Evolutionary conservation across 768 basidiomycete genomes (phyloP).

Genomic region (Lactarius pseudohatsudake): DNA sequence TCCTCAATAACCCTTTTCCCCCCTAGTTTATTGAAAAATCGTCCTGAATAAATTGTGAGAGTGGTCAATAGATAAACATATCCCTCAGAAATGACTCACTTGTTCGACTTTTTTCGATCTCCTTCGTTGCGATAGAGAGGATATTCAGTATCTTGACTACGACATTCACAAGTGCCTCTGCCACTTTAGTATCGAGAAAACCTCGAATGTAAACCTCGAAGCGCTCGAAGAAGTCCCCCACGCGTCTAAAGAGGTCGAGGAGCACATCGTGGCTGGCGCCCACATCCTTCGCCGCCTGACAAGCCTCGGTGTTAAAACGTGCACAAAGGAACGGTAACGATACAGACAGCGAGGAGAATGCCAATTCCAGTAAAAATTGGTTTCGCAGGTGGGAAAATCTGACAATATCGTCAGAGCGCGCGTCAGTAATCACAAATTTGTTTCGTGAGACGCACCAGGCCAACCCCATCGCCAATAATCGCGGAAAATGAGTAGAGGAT

Average conservation of each 20-base stretch:
- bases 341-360: background rate
- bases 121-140: constrained; percentile 4
- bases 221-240: constrained; percentile 1
- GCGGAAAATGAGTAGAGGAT: background rate
- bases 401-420: background rate
- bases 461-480: background rate
- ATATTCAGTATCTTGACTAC: constrained; percentile 4
- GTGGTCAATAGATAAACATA: background rate
- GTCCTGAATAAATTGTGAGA: background rate
- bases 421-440: too few relatives aligned
- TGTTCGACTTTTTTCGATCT: background rate
- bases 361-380: background rate
- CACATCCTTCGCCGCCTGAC: background rate
- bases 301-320: background rate
- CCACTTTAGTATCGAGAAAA: background rate
- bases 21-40: background rate
- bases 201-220: background rate
- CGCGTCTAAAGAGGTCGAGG: background rate
- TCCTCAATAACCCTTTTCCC: background rate
- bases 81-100: background rate
- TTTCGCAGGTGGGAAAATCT: constrained; percentile 11
- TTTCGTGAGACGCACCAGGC: background rate
- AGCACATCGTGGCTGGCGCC: background rate
- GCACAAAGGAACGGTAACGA: background rate
- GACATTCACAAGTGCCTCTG: background rate